Evolutionary conservation across 352 stramenopile genomes (phyloP), one percentile per base, ranked within the genome.

Genomic region (Phytopythium litorale): DNA sequence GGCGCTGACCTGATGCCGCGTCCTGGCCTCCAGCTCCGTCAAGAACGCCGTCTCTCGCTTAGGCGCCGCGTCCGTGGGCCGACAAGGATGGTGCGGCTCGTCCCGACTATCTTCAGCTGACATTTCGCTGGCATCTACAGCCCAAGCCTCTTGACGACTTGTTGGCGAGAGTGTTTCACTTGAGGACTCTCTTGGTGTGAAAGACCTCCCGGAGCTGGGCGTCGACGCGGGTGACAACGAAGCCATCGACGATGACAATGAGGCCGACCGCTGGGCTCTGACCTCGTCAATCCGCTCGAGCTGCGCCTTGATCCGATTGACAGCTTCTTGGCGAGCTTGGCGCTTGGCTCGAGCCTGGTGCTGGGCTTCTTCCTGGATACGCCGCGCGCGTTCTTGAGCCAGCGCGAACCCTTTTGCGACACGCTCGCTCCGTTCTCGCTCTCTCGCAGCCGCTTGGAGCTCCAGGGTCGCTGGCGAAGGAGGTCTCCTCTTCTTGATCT

Each of bases 281-380:
- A 79, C 58, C 16, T 56, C 69, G 51, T 84, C 76, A 32, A 84
- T 84, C 28, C 63, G 73, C 21, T 66, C 55, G 62, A 82, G 73
- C 40, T 84, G 68, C 33, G 70, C 62, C 58, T 84, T 70, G 23
- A 80, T 45, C 48, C 56, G 64, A 23, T 64, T 35, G 21, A 67
- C 62, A 32, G 58, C 67, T 35, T 73, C 71, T 35, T 56, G 65
- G n/a, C 68, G 56, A 37, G 60, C 62, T 67, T 71, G 51, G 42
- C 54, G 52, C 18, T 68, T 55, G 13, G 38, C 63, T 19, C 54
- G 57, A 37, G 68, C 51, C 6, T 64, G 43, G n/a, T 80, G 73
- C 19, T 68, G 49, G 13, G 67, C 50, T 3, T 77, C 68, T 3
- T 72, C 55, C 50, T 75, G 58, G 56, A 78, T 67, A 2, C 65